These are phyloP conservation scores for Pestalotiopsis sp. DNA, from an alignment of 2,329 filamentous ascomycete species.

Conservation along the genomic window DNA sequence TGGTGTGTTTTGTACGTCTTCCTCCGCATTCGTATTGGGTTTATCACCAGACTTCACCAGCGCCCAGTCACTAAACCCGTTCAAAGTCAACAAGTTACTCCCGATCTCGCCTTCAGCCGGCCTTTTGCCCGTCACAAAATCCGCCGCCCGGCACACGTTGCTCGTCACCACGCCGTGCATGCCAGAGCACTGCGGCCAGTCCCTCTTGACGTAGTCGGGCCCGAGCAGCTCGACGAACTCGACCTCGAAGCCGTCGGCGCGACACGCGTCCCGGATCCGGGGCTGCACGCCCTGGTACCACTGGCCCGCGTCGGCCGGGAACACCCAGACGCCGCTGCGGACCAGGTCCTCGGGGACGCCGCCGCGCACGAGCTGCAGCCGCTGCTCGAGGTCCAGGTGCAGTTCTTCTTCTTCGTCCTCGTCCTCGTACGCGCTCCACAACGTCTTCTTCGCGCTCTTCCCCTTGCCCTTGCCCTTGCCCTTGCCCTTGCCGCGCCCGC, in stretches of 20 bases:
- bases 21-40: background rate
- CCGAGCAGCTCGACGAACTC: constrained; percentile 9
- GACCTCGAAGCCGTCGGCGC: constrained; percentile 1
- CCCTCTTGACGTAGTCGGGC: constrained; percentile 4
- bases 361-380: background rate
- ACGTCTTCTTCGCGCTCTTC: background rate
- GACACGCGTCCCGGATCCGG: background rate
- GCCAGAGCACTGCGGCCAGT: background rate
- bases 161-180: constrained; percentile 11
- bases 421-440: background rate
- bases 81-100: background rate
- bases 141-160: constrained; percentile 10
- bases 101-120: background rate
- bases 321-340: constrained; percentile 3
- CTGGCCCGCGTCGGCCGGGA: constrained; percentile 3
- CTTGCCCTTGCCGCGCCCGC: background rate
- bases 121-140: constrained; percentile 1
- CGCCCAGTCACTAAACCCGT: background rate
- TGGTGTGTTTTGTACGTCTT: background rate
- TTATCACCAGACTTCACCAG: background rate
- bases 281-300: constrained; percentile 4
- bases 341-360: background rate
- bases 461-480: background rate
- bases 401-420: background rate
- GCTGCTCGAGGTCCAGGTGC: constrained; percentile 2